These are phyloP conservation scores for Heterobasidion irregulare DNA, from an alignment of 1,284 basidiomycete species.

Conservation along the genomic window DNA sequence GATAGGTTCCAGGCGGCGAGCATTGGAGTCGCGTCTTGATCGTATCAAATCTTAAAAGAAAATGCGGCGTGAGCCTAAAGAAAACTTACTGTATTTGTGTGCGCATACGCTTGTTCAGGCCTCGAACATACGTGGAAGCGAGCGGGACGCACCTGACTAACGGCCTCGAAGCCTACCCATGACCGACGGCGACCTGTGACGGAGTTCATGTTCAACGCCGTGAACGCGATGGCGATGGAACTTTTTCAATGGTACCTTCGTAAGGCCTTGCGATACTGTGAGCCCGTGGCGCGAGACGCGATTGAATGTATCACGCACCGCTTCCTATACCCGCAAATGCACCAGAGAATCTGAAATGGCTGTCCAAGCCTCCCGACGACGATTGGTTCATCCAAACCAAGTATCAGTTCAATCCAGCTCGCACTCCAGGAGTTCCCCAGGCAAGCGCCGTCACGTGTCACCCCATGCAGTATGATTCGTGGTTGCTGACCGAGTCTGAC, in stretches of 20 bases:
- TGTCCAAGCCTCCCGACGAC: neutral
- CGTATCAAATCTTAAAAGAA: constrained; percentile 49
- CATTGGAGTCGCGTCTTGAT: constrained; percentile 71
- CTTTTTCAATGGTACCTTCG: constrained; percentile 33
- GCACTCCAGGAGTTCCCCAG: too few species aligned
- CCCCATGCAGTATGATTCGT: too few species aligned
- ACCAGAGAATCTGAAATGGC: constrained; percentile 43
- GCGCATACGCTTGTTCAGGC: too few species aligned
- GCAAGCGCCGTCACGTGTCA: too few species aligned
- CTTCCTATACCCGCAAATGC: constrained; percentile 57
- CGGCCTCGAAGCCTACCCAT: constrained; percentile 34
- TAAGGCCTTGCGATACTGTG: constrained; percentile 34
- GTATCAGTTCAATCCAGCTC: too few species aligned
- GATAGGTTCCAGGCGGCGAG: constrained; percentile 61
- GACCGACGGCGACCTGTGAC: constrained; percentile 55
- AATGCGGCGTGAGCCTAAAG: neutral
- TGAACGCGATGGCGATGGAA: neutral
- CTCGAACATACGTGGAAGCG: too few species aligned
- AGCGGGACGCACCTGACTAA: too few species aligned
- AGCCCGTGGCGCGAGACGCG: neutral
- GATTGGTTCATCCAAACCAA: too few species aligned
- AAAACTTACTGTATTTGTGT: neutral
- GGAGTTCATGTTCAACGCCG: neutral
- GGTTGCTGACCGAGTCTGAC: too few species aligned
- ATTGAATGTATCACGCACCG: constrained; percentile 25